phyloP scores from a whole-genome alignment of 177 flowering plant species.

The Viscum album region DNA sequence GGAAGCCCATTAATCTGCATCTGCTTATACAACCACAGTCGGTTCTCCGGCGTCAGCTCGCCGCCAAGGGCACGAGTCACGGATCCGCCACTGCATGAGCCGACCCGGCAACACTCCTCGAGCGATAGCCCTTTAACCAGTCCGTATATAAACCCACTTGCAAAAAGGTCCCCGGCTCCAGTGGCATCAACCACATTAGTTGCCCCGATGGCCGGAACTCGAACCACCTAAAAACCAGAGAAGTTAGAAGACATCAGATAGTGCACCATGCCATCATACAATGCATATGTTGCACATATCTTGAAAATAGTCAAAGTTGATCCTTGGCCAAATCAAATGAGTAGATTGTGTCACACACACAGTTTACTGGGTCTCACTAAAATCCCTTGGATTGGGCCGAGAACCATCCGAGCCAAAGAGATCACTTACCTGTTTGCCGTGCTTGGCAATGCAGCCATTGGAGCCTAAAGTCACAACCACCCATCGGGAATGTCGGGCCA shows the following conservation, averaged over 20 bases:
- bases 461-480: conserved; percentile 83
- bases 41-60: conserved; percentile 74
- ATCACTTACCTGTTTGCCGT: conserved; percentile 62
- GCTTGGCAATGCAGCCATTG: conserved; percentile 77
- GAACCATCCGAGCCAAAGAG: too few species aligned
- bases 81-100: conserved; percentile 86
- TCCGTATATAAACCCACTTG: conserved; percentile 85
- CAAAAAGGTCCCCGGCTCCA: conserved; percentile 96
- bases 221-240: conserved; percentile 36
- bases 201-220: conserved; percentile 67
- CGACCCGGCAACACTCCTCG: conserved; percentile 77
- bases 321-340: too few species aligned
- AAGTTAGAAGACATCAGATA: not conserved
- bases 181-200: conserved; percentile 72
- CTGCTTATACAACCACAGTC: conserved; percentile 91
- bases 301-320: too few species aligned
- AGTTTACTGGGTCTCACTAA: too few species aligned
- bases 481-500: conserved; percentile 63
- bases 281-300: too few species aligned
- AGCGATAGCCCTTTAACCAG: conserved; percentile 63
- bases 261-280: too few species aligned
- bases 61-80: conserved; percentile 86
- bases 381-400: too few species aligned
- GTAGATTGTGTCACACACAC: too few species aligned
- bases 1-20: conserved; percentile 66